Conservation (phyloP, 2,329 filamentous ascomycete genomes). For the Dactylellina drechsleri region DNA sequence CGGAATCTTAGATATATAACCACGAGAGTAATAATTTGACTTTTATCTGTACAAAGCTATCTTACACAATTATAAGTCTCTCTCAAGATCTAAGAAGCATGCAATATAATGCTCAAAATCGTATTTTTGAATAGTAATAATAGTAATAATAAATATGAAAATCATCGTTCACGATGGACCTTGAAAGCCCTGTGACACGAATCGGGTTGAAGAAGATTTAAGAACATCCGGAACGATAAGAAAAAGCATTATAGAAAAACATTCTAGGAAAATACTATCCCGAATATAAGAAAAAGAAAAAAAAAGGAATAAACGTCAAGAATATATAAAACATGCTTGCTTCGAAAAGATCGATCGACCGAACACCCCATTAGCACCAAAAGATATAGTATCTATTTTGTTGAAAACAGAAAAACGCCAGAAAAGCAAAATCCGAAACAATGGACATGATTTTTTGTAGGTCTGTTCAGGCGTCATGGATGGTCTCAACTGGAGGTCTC, state of each 20-base stretch:
- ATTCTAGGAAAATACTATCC: constrained; percentile 5
- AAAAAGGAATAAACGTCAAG: constrained; percentile 9
- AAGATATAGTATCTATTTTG: constrained; percentile 26
- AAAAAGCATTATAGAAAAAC: neutral
- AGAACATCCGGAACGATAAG: neutral
- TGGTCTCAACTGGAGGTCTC: constrained; percentile 73
- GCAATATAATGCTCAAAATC: too few species aligned
- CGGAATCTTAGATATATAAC: too few species aligned
- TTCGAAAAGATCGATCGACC: constrained; percentile 22
- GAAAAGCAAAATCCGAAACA: constrained; percentile 3
- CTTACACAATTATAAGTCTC: neutral
- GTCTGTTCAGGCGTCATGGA: constrained; percentile 61
- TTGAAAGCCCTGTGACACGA: neutral
- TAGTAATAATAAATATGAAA: neutral
- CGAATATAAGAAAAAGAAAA: constrained; percentile 6
- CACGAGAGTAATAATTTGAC: too few species aligned
- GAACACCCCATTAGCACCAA: constrained; percentile 29
- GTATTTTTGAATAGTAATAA: neutral
- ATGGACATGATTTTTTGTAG: neutral
- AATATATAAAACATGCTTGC: constrained; percentile 13
- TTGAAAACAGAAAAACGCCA: constrained; percentile 27
- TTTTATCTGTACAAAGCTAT: too few species aligned
- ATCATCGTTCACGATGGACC: constrained; percentile 6
- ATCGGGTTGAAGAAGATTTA: neutral
- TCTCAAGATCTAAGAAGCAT: neutral